Base-by-base conservation (phyloP, 2,329 filamentous ascomycete genomes). In the Colletotrichum spaethianum region DNA sequence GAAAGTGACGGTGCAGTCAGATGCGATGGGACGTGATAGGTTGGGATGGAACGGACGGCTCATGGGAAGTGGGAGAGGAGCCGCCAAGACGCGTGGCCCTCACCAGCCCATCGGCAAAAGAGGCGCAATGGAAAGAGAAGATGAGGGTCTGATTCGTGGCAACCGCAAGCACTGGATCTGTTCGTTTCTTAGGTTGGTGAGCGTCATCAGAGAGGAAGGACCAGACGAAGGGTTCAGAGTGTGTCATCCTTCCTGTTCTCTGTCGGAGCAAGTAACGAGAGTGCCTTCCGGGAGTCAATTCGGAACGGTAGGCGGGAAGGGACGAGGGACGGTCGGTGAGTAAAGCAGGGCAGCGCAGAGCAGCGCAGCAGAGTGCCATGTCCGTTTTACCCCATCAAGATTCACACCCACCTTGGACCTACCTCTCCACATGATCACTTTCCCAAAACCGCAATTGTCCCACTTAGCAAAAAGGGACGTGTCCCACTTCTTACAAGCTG, bases 71-170 rank as follows among this genome's bases (percentile, higher is more conserved):
- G 38, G 57, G 57, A 60, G 18, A 38, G 56, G n/a, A 36, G 28
- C 3, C 42, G 60, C 31, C 60, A 63, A 63, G 46, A 53, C 61
- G 61, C 61, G 61, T 63, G 61, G 33, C 61, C 48, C 61, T 40
- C 23, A 40, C 18, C 23, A 40, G 53, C 18, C 5, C 33, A 33
- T 5, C 8, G 8, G 33, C 7, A 36, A 50, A 48, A 28, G 23
- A 50, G 23, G 23, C 23, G 23, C 14, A 16, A 50, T 4, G 14
- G 23, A 26, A 28, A 48, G 23, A 28, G 14, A 23, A 28, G 23
- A n/a, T n/a, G 12, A 40, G 38, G 23, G 11, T 33, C 40, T 46
- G 57, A 60, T 44, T 46, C 40, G 23, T 60, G 40, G 36, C 36
- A 59, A 56, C 36, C 11, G 26, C 14, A 52, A 18, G 4, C 48